A percentile compares a stretch with the other conserved stretches of the same genome.
Conservation (phyloP, 306 rosid genomes). For the apple (Malus domestica) region DNA sequence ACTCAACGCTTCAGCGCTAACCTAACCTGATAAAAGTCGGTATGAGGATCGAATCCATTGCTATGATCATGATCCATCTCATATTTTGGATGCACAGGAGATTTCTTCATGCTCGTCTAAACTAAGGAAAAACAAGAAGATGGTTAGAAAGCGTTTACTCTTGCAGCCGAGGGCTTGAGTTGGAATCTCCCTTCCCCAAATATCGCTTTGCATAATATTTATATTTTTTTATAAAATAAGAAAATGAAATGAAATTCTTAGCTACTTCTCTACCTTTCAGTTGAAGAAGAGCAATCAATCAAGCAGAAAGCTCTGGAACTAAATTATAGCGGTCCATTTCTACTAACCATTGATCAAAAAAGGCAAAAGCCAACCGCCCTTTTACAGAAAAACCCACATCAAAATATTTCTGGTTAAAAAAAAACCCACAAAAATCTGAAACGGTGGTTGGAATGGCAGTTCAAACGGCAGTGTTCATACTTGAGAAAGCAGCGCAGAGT, state of each 20-base stretch:
- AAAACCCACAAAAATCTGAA: neutral
- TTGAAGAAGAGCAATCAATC: neutral
- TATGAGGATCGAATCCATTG: conserved; percentile 51
- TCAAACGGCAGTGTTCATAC: conserved; percentile 22
- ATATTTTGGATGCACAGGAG: conserved; percentile 29
- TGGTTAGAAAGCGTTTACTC: neutral
- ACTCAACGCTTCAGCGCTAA: neutral
- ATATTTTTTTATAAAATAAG: neutral
- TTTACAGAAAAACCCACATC: conserved; percentile 14
- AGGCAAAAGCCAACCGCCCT: conserved; percentile 36
- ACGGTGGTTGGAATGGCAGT: conserved; percentile 27
- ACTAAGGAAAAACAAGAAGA: neutral
- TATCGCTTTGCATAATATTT: neutral
- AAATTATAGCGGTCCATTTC: conserved; percentile 16
- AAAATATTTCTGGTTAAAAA: conserved; percentile 4
- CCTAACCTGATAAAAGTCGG: conserved; percentile 12
- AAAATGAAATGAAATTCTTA: neutral
- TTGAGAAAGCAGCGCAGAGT: conserved; percentile 1
- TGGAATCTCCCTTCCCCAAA: neutral
- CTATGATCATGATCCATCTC: conserved; percentile 25
- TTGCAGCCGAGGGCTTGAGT: neutral
- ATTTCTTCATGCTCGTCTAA: conserved; percentile 37
- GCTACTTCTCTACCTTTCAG: neutral
- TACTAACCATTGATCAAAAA: conserved; percentile 21
- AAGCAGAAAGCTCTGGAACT: neutral